Evolutionary conservation across 2,329 filamentous ascomycete species (phyloP).

Genomic region (Monosporascus sp.): DNA sequence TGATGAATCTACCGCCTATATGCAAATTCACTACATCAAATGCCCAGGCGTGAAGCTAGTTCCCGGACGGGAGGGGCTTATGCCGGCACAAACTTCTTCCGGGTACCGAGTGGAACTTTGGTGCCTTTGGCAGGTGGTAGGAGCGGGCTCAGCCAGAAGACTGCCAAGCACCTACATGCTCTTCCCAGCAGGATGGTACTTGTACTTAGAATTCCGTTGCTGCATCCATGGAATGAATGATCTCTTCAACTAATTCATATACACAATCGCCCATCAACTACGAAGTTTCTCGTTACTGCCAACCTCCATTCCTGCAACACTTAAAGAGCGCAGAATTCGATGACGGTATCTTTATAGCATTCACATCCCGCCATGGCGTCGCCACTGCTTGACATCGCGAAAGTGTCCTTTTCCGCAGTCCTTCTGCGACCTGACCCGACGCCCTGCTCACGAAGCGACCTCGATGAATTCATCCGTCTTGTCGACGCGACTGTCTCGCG

Average conservation of each 20-base stretch:
- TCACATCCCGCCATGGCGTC: slow-evolving; percentile 47
- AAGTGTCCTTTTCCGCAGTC: slow-evolving; percentile 69
- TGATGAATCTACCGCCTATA: neutral
- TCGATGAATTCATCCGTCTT: slow-evolving; percentile 62
- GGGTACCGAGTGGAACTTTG: neutral
- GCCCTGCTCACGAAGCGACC: slow-evolving; percentile 61
- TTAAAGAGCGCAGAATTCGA: too few species aligned
- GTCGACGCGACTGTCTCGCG: slow-evolving; percentile 60
- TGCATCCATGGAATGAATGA: too few species aligned
- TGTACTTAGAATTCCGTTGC: too few species aligned
- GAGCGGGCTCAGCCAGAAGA: too few species aligned
- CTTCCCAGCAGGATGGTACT: too few species aligned
- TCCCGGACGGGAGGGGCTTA: neutral
- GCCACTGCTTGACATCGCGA: slow-evolving; percentile 70
- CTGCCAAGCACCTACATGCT: neutral
- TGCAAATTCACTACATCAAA: neutral
- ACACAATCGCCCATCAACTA: too few species aligned
- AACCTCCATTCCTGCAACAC: too few species aligned
- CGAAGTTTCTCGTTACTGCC: too few species aligned
- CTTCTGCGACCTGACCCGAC: slow-evolving; percentile 71
- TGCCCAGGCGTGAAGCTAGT: neutral
- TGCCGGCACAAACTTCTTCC: neutral
- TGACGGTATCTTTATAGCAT: too few species aligned
- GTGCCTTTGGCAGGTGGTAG: too few species aligned
- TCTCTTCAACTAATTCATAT: too few species aligned